These are phyloP conservation scores for Boletus subcaerulescens DNA, from an alignment of 768 basidiomycete species.

Conservation along the genomic window DNA sequence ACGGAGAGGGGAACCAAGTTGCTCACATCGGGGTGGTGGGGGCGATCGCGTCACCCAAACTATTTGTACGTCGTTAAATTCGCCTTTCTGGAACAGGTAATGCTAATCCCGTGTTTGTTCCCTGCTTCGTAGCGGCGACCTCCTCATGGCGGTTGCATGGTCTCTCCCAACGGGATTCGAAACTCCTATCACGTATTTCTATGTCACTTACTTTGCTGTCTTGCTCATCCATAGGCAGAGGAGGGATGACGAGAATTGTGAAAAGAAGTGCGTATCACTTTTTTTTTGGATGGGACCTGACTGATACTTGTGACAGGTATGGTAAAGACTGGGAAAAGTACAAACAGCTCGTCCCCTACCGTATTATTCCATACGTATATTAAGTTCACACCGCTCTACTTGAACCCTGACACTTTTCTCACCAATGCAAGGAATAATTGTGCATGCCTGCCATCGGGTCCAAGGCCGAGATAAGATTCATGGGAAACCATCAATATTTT, in stretches of 20 bases:
- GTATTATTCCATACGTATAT: constrained; percentile 84
- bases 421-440: background rate
- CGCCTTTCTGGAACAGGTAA: background rate
- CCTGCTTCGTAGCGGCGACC: constrained; percentile 57
- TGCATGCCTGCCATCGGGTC: background rate
- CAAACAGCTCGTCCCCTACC: constrained; percentile 78
- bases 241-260: constrained; percentile 90
- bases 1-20: constrained; percentile 88
- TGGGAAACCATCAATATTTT: too few relatives aligned
- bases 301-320: constrained; percentile 51
- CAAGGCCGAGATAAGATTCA: background rate
- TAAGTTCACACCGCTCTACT: constrained; percentile 25
- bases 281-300: background rate
- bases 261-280: constrained; percentile 65
- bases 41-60: constrained; percentile 87
- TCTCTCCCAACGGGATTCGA: constrained; percentile 88
- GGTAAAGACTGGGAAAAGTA: constrained; percentile 94
- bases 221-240: constrained; percentile 87
- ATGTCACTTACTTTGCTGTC: constrained; percentile 82
- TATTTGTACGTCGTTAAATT: constrained; percentile 55
- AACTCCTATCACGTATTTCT: constrained; percentile 96
- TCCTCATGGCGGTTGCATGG: constrained; percentile 91
- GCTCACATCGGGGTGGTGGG: constrained; percentile 98
- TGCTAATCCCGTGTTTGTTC: background rate
- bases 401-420: background rate